A percentile compares a stretch with the other conserved stretches of the same genome.
phyloP scores from a whole-genome alignment of 1,284 basidiomycete species.

The Moesziomyces globuligerus region DNA sequence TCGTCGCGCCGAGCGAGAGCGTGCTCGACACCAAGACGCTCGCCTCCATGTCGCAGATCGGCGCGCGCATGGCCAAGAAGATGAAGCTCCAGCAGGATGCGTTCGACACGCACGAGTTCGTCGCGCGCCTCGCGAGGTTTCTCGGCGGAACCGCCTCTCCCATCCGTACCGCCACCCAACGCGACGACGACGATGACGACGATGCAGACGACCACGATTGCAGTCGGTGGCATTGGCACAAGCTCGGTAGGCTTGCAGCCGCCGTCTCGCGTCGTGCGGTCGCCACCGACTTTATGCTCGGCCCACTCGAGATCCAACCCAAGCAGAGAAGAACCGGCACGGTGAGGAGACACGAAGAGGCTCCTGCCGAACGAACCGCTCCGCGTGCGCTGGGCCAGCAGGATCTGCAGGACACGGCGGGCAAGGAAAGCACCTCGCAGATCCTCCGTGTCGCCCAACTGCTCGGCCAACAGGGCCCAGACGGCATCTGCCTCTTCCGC shows the following conservation, averaged over 20 bases:
- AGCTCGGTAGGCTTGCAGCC: slow-evolving; percentile 43
- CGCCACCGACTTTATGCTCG: slow-evolving; percentile 60
- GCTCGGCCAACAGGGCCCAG: slow-evolving; percentile 65
- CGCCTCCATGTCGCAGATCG: slow-evolving; percentile 56
- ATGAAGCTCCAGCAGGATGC: slow-evolving; percentile 57
- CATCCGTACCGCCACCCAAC: background rate
- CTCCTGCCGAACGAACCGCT: slow-evolving; percentile 29
- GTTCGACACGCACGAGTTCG: slow-evolving; percentile 62
- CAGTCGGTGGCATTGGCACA: slow-evolving; percentile 58
- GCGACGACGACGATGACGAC: slow-evolving; percentile 16
- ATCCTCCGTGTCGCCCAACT: slow-evolving; percentile 68
- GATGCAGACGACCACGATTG: slow-evolving; percentile 24
- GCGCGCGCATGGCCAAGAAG: slow-evolving; percentile 57
- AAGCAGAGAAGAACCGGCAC: slow-evolving; percentile 29
- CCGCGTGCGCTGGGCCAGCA: slow-evolving; percentile 36
- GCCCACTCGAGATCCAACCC: slow-evolving; percentile 52
- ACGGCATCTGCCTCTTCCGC: slow-evolving; percentile 78
- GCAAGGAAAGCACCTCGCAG: slow-evolving; percentile 55
- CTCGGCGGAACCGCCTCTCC: slow-evolving; percentile 47
- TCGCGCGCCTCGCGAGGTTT: slow-evolving; percentile 45
- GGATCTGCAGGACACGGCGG: slow-evolving; percentile 53
- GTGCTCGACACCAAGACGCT: slow-evolving; percentile 61
- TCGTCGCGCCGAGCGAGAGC: slow-evolving; percentile 29
- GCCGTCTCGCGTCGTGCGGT: slow-evolving; percentile 48
- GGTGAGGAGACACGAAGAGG: slow-evolving; percentile 12